Base-by-base conservation (phyloP, 495 filamentous ascomycete genomes). In the Aspergillus heteromorphus region DNA sequence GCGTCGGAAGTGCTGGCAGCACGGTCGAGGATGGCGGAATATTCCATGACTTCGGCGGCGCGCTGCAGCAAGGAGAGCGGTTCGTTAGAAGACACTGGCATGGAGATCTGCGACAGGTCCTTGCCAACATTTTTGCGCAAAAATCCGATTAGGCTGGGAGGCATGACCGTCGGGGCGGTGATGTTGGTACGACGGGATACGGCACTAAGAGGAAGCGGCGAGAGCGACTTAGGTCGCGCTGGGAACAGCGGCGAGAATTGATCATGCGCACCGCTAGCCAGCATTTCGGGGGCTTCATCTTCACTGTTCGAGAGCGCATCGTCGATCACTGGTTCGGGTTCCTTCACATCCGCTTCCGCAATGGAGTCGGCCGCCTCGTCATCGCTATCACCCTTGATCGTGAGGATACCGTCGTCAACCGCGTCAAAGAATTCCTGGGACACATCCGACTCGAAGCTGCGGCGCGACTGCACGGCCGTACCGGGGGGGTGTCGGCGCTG, bases 111-210 rank as follows among this genome's bases (percentile, higher is more conserved):
- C 48, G 90, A 95, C 6, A 98, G 74, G 67, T 98, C 93, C 72
- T 97, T 97, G 59, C 93, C 93, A 11, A 97, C 93, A 58, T 98
- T 98, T 67, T 97, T 98, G 63, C 95, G 89, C 9, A 97, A 76
- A 66, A 97, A 95, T 1, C 88, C 87, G 53, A 98, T 93, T 27
- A 98, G 73, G 69, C 89, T 95, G 0, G 93, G 93, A 0, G 95
- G 92, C 34, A 82, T 65, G 23, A 89, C 82, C 20, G 82, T 91
- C 3, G 91, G 81, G 1, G 86, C 76, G 0, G 81, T 74, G 13
- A 98, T 82, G 2, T 83, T 86, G 16, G 72, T 75, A 49, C 93
- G 83, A n/a, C 93, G 81, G 38, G 76, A 67, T 6, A 92, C 76
- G 0, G 72, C 57, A 18, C 83, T 72, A 29, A 92, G 73, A 6